Evolutionary conservation across 345 rosid species (phyloP).

Genomic region (Acer campestre): DNA sequence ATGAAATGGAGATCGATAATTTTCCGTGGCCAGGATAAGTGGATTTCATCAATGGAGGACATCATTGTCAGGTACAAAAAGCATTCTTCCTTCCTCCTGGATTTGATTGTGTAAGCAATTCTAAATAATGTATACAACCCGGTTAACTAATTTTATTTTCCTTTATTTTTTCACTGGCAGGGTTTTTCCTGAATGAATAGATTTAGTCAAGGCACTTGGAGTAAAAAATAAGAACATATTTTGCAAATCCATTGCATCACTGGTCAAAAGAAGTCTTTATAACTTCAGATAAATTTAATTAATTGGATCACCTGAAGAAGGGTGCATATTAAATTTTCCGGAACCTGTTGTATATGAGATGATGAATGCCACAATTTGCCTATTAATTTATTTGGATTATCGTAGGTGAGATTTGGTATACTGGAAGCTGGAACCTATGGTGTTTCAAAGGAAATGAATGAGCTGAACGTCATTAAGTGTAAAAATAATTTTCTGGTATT

Average conservation of each 20-base stretch:
- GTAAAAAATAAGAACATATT: constrained; percentile 30
- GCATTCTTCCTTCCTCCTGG: not conserved
- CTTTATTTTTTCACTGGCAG: constrained; percentile 37
- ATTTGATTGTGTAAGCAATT: not conserved
- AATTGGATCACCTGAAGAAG: not conserved
- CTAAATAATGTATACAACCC: not conserved
- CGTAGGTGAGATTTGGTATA: too few relatives aligned
- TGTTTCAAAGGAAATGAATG: constrained; percentile 50
- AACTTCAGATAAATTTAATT: not conserved
- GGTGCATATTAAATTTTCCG: not conserved
- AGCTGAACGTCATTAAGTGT: constrained; percentile 72
- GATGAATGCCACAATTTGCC: too few relatives aligned
- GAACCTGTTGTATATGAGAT: too few relatives aligned
- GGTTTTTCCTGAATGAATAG: constrained; percentile 90
- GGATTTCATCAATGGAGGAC: constrained; percentile 91
- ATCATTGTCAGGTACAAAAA: constrained; percentile 75
- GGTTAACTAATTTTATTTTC: not conserved
- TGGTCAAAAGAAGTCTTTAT: not conserved
- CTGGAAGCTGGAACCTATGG: too few relatives aligned
- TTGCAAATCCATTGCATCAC: not conserved
- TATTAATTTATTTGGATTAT: too few relatives aligned
- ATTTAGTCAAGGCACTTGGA: constrained; percentile 68
- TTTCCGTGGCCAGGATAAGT: constrained; percentile 64
- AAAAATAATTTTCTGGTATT: too few relatives aligned
- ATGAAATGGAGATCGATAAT: constrained; percentile 31